Base-by-base conservation (phyloP, 345 rosid genomes). In the Stellera chamaejasme region DNA sequence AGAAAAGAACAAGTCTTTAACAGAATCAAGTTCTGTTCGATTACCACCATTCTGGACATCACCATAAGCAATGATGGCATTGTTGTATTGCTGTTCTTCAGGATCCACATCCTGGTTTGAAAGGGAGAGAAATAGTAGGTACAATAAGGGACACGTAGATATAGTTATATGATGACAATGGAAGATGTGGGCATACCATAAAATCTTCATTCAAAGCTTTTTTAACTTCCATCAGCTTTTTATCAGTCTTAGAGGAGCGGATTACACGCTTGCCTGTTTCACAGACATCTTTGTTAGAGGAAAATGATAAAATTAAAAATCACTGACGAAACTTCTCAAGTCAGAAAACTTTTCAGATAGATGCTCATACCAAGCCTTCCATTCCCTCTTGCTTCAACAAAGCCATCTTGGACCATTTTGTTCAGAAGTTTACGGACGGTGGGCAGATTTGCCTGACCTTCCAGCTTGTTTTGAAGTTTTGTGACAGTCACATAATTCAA, bases 251-350 rank as follows among this genome's bases (percentile, higher is more conserved):
- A 63, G 5, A 64, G 53, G 96, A 89, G 54, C 67, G 97, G 68
- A 89, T 67, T 23, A 92, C 92, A 48, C 92, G 95, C 75, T 90
- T 87, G 56, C 99, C 99, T 90, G 73, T 49, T 32, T 51, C 50
- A 63, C 63, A 66, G 10, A 50, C 58, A 72, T 68, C 13, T 51
- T 45, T 54, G 56, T 15, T 23, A 50, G 32, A 23, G 11, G 11
- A 61, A 59, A 55, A 23, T 43, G 47, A 54, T 27, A 39, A 57
- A 25, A 54, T 43, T 25, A 13, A 48, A 13, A 48, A 8, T 54
- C 27, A 46, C 13, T 19, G 23, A 19, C 16, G 15, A 7, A 19
- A 27, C 23, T 62, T 45, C 53, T 39, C 10, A 49, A 58, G 50
- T 8, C 42, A 36, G 16, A 27, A 51, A 53, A 45, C 54, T 66